Percentiles rank a stretch among this genome's conserved stretches.
These are phyloP conservation scores for Metschnikowia santaceciliae DNA, from an alignment of 805 yeast species.

Conservation along the genomic window DNA sequence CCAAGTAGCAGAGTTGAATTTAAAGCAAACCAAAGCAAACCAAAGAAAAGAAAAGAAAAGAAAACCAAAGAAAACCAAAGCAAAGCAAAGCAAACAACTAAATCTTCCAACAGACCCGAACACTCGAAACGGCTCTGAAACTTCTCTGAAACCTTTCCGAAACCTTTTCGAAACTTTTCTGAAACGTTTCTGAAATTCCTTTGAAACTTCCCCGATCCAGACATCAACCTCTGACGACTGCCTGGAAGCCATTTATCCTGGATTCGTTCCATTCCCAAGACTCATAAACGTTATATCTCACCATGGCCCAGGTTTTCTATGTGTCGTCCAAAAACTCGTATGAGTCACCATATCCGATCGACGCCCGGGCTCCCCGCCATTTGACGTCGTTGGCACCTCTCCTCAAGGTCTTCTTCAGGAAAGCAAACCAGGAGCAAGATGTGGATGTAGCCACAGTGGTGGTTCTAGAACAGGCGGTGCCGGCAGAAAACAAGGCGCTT, in stretches of 20 bases:
- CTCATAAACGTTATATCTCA: not conserved
- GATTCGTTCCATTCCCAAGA: not conserved
- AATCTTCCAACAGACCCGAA: too few relatives aligned
- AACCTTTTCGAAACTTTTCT: too few relatives aligned
- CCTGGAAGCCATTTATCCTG: not conserved
- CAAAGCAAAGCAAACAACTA: too few relatives aligned
- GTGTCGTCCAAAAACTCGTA: constrained; percentile 12
- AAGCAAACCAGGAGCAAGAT: constrained; percentile 34
- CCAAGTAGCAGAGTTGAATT: too few relatives aligned
- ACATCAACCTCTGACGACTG: too few relatives aligned
- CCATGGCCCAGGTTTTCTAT: constrained; percentile 21
- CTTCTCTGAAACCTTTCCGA: too few relatives aligned
- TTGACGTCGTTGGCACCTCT: constrained; percentile 15
- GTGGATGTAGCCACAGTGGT: constrained; percentile 30
- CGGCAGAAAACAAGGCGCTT: not conserved
- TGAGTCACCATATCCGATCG: constrained; percentile 8
- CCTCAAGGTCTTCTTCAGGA: constrained; percentile 21
- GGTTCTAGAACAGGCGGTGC: constrained; percentile 17
- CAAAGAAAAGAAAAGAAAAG: too few relatives aligned
- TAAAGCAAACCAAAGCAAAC: too few relatives aligned
- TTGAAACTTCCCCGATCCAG: too few relatives aligned
- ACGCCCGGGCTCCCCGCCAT: constrained; percentile 19
- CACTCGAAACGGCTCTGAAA: too few relatives aligned
- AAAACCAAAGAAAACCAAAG: too few relatives aligned
- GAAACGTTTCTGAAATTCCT: too few relatives aligned